phyloP scores from a whole-genome alignment of 768 basidiomycete species.

The Russula olivacea region DNA sequence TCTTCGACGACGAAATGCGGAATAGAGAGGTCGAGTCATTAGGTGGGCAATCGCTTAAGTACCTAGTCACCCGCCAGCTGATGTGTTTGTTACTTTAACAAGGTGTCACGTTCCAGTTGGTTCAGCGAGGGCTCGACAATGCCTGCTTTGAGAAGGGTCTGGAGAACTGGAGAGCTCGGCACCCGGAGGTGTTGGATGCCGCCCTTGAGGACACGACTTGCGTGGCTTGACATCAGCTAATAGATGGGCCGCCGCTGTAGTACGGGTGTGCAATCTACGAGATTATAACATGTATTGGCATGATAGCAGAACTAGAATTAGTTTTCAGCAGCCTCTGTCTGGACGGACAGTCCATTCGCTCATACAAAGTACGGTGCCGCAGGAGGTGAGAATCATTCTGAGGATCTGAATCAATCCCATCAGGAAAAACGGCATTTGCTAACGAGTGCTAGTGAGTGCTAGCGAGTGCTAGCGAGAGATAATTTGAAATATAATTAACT shows the following conservation, averaged over 20 bases:
- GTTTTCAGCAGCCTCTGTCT: background rate
- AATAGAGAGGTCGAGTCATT: constrained; percentile 30
- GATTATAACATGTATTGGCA: no score
- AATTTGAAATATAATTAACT: no score
- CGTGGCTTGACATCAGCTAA: background rate
- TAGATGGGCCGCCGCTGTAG: no score
- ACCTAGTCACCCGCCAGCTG: background rate
- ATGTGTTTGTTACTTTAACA: constrained; percentile 1
- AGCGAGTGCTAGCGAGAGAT: no score
- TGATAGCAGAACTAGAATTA: background rate
- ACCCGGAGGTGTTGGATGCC: constrained; percentile 26
- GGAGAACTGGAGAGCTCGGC: constrained; percentile 56
- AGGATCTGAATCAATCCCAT: background rate
- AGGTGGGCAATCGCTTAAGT: constrained; percentile 33
- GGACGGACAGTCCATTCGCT: no score
- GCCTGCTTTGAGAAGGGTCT: constrained; percentile 68
- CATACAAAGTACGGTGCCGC: no score
- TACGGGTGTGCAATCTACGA: no score
- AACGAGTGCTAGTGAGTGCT: no score
- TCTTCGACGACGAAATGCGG: constrained; percentile 15
- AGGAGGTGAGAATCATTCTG: background rate
- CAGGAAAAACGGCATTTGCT: no score
- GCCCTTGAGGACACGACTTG: background rate
- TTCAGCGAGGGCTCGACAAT: constrained; percentile 53
- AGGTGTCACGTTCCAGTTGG: constrained; percentile 83